These are phyloP conservation scores for Saccharomyces hybrid DNA, from an alignment of 1,139 yeast genomes.

Conservation along the genomic window DNA sequence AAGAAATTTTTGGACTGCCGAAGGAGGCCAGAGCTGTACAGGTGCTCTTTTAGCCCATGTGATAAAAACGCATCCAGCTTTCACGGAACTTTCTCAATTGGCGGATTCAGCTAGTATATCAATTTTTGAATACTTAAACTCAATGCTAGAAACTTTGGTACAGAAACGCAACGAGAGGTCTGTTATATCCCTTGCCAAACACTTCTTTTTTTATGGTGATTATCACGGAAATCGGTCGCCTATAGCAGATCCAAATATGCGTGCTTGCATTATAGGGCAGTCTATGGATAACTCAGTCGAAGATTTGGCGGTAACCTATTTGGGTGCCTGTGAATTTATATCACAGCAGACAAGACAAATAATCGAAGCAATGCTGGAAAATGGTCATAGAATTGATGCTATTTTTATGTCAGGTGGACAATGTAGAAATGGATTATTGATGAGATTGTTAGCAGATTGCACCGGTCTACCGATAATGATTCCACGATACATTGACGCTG, in stretches of 20 bases:
- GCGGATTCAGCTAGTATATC: conserved; percentile 63
- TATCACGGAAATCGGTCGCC: conserved; percentile 96
- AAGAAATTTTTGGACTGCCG: conserved; percentile 91
- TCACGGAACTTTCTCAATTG: conserved; percentile 53
- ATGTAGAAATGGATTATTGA: conserved; percentile 81
- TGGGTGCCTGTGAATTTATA: conserved; percentile 93
- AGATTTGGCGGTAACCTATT: conserved; percentile 75
- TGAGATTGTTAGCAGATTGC: conserved; percentile 86
- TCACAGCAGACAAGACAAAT: conserved; percentile 97
- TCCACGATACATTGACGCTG: conserved; percentile 92
- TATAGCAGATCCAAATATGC: conserved; percentile 88
- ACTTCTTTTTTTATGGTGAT: conserved; percentile 89
- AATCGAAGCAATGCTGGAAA: conserved; percentile 69
- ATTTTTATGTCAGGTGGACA: conserved; percentile 96
- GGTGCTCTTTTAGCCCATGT: conserved; percentile 92
- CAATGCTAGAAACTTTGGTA: conserved; percentile 61
- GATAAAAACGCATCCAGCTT: conserved; percentile 84
- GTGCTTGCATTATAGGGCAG: conserved; percentile 88
- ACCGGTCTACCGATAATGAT: conserved; percentile 89
- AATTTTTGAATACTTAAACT: conserved; percentile 76
- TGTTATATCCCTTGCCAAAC: conserved; percentile 73
- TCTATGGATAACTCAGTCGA: conserved; percentile 83
- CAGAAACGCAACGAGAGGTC: conserved; percentile 52
- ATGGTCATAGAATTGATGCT: conserved; percentile 70
- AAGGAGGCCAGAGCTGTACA: conserved; percentile 96